These are phyloP conservation scores for Calocybe indica DNA, from an alignment of 768 basidiomycete species.

Conservation along the genomic window DNA sequence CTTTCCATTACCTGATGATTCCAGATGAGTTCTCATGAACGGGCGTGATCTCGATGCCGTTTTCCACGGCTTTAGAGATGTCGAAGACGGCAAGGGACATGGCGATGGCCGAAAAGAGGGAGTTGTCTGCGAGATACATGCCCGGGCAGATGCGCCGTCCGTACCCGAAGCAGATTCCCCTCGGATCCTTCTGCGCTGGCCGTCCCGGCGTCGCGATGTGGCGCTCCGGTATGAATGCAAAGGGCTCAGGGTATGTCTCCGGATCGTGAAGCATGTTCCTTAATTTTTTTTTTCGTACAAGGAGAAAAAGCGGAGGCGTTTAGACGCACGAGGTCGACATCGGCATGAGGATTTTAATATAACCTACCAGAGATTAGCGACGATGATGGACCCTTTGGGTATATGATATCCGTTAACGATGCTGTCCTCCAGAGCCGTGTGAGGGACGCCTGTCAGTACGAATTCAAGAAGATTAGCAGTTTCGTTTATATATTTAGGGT, in stretches of 20 bases:
- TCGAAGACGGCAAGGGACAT: constrained; percentile 44
- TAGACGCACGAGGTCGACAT: background rate
- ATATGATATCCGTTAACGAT: constrained; percentile 37
- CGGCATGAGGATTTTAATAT: background rate
- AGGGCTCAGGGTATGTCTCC: constrained; percentile 40
- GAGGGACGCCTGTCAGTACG: constrained; percentile 31
- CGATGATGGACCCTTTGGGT: constrained; percentile 42
- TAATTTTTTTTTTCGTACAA: background rate
- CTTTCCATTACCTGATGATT: constrained; percentile 29
- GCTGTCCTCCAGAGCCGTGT: constrained; percentile 39
- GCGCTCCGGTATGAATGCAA: constrained; percentile 43
- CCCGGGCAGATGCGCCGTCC: constrained; percentile 45
- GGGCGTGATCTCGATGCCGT: constrained; percentile 40
- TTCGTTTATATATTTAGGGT: background rate
- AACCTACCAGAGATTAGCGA: constrained; percentile 42
- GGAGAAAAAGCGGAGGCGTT: background rate
- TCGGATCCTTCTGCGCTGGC: constrained; percentile 32
- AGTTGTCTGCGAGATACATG: constrained; percentile 45
- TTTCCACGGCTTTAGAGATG: constrained; percentile 36
- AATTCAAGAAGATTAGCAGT: background rate
- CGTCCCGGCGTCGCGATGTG: constrained; percentile 26
- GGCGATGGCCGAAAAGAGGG: constrained; percentile 37
- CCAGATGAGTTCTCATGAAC: constrained; percentile 39
- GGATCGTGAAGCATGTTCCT: constrained; percentile 55
- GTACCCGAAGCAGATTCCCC: constrained; percentile 38